Evolutionary conservation across 176 grass and related monocot genomes (phyloP).

Genomic region (Triticum timopheevii): DNA sequence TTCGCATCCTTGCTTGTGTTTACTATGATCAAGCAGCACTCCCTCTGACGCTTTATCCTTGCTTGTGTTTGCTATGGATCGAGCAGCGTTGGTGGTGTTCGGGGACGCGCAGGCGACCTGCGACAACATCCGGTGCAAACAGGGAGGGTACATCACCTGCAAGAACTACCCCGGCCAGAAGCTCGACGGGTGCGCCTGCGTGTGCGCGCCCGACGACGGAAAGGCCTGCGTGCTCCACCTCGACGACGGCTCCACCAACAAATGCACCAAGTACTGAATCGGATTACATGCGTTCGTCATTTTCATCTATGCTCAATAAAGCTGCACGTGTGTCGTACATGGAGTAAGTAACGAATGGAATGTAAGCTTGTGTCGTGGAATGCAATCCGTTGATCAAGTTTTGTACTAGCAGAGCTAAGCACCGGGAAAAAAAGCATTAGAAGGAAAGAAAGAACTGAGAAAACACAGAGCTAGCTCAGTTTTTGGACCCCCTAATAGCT

Average conservation of each 20-base stretch:
- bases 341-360: neutral
- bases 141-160: constrained; percentile 46
- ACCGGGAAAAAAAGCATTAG: too few relatives aligned
- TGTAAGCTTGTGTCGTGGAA: neutral
- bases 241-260: neutral
- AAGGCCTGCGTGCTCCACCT: constrained; percentile 37
- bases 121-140: neutral
- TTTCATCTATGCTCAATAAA: neutral
- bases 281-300: neutral
- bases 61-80: neutral
- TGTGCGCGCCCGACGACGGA: constrained; percentile 31
- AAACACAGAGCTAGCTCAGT: too few relatives aligned
- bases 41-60: neutral
- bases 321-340: neutral
- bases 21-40: neutral
- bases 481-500: too few relatives aligned
- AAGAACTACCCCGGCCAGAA: constrained; percentile 28
- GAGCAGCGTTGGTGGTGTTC: constrained; percentile 24
- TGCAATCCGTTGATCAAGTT: neutral
- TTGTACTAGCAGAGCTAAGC: neutral
- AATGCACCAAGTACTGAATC: neutral
- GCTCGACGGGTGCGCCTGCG: constrained; percentile 31
- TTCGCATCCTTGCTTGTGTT: too few relatives aligned
- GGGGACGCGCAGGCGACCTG: neutral
- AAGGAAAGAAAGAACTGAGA: too few relatives aligned